These are phyloP conservation scores for Sporobolus alterniflorus DNA, from an alignment of 202 grass and related monocot genomes.

Conservation along the genomic window DNA sequence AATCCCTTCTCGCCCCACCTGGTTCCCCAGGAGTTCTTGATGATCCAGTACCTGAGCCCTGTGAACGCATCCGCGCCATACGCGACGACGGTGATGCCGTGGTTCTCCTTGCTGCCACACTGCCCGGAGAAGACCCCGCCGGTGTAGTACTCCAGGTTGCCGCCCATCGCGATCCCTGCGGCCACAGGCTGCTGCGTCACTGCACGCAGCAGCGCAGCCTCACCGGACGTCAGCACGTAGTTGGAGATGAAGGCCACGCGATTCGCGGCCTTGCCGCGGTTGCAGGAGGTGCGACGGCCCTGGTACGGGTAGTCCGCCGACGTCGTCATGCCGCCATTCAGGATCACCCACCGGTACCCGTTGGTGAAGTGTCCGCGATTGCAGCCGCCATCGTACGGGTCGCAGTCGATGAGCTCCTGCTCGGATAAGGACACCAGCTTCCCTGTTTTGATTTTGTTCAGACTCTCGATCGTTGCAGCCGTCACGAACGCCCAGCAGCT, in stretches of 20 bases:
- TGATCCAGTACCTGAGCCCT: conserved; percentile 48
- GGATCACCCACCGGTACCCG: conserved; percentile 25
- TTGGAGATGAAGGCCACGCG: conserved; percentile 7
- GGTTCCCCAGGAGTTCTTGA: conserved; percentile 71
- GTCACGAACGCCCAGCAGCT: conserved; percentile 48
- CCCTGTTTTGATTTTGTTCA: conserved; percentile 33
- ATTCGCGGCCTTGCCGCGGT: neutral
- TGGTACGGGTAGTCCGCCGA: conserved; percentile 39
- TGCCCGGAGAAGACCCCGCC: conserved; percentile 32
- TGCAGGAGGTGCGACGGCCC: conserved; percentile 7
- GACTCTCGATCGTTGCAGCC: conserved; percentile 38
- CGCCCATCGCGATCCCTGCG: conserved; percentile 32
- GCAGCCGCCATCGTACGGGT: conserved; percentile 11
- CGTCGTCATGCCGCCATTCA: conserved; percentile 50
- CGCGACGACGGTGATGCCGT: conserved; percentile 41
- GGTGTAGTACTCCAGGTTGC: conserved; percentile 36
- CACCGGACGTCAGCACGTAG: neutral
- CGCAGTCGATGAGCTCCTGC: conserved; percentile 53
- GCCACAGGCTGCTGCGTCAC: conserved; percentile 50
- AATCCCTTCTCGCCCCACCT: neutral
- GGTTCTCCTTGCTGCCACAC: conserved; percentile 9
- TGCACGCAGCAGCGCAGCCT: conserved; percentile 6
- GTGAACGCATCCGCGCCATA: conserved; percentile 26
- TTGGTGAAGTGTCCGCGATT: neutral
- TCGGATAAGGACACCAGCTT: conserved; percentile 20